phyloP scores from a whole-genome alignment of 2,329 filamentous ascomycete genomes.

The Thelonectria discophora region DNA sequence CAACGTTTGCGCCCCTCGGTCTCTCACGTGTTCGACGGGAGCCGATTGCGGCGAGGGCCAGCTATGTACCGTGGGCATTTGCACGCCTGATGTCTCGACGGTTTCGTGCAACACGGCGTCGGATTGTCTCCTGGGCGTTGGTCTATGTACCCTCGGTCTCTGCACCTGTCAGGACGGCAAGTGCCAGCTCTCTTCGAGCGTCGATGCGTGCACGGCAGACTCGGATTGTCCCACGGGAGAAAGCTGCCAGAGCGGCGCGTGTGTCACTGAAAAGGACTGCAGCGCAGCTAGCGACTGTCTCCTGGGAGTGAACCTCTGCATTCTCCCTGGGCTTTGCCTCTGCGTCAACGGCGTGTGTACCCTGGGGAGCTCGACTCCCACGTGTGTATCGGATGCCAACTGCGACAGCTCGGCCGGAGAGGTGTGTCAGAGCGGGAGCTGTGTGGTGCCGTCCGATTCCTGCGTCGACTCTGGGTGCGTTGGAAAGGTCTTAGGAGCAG shows the following conservation, averaged over 20 bases:
- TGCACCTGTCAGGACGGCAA: slow-evolving; percentile 24
- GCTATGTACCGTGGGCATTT: slow-evolving; percentile 14
- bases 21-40: slow-evolving; percentile 3
- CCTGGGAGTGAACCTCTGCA: slow-evolving; percentile 19
- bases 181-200: slow-evolving; percentile 8
- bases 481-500: slow-evolving; percentile 2
- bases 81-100: slow-evolving; percentile 8
- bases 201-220: slow-evolving; percentile 13
- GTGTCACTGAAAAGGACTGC: slow-evolving; percentile 16
- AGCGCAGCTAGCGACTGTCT: slow-evolving; percentile 12
- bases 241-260: slow-evolving; percentile 27
- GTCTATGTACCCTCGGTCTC: slow-evolving; percentile 26
- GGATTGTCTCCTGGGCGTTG: slow-evolving; percentile 25
- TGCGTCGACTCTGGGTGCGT: slow-evolving; percentile 9
- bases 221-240: slow-evolving; percentile 13
- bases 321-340: slow-evolving; percentile 21
- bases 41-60: slow-evolving; percentile 14
- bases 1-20: slow-evolving; percentile 11
- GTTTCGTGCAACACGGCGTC: slow-evolving; percentile 7
- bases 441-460: neutral
- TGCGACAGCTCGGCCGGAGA: slow-evolving; percentile 16
- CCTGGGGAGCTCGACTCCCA: slow-evolving; percentile 16
- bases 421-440: slow-evolving; percentile 21
- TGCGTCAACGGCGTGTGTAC: slow-evolving; percentile 29
- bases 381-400: slow-evolving; percentile 5